A percentile compares a stretch with the other conserved stretches of the same genome.
Evolutionary conservation across 2,329 filamentous ascomycete species (phyloP).

Genomic region (Aspergillus oerlinghausenensis): DNA sequence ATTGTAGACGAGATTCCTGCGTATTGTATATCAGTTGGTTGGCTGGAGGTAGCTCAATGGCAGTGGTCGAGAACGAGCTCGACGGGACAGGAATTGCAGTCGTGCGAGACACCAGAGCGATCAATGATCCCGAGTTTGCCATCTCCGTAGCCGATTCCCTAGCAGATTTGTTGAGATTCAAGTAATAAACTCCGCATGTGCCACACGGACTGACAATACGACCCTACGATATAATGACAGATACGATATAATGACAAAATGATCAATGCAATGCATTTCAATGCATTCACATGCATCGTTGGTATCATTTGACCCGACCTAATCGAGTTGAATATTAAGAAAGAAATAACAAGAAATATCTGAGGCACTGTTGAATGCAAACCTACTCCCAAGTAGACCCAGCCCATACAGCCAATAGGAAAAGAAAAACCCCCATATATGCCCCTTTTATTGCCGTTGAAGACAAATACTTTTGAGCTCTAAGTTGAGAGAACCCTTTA

Average conservation of each 20-base stretch:
- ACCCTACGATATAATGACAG: background rate
- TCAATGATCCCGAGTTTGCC: slow-evolving; percentile 31
- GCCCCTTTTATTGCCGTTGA: slow-evolving; percentile 55
- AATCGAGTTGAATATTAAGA: slow-evolving; percentile 19
- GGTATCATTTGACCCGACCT: slow-evolving; percentile 12
- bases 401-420: slow-evolving; percentile 23
- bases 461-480: slow-evolving; percentile 52
- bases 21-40: background rate
- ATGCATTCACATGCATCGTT: slow-evolving; percentile 1
- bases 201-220: background rate
- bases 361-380: slow-evolving; percentile 36
- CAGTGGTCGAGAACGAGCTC: slow-evolving; percentile 44
- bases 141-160: slow-evolving; percentile 17
- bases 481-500: slow-evolving; percentile 42
- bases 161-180: slow-evolving; percentile 12
- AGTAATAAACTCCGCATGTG: background rate
- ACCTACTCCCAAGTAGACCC: slow-evolving; percentile 31
- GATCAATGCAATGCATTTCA: background rate
- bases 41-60: too few relatives aligned
- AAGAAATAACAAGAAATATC: slow-evolving; percentile 18
- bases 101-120: slow-evolving; percentile 40
- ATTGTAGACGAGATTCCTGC: slow-evolving; percentile 68
- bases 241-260: background rate
- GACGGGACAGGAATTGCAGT: slow-evolving; percentile 47
- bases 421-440: slow-evolving; percentile 29